These are phyloP conservation scores for Guadua angustifolia DNA, from an alignment of 176 grass and related monocot genomes.

Conservation along the genomic window DNA sequence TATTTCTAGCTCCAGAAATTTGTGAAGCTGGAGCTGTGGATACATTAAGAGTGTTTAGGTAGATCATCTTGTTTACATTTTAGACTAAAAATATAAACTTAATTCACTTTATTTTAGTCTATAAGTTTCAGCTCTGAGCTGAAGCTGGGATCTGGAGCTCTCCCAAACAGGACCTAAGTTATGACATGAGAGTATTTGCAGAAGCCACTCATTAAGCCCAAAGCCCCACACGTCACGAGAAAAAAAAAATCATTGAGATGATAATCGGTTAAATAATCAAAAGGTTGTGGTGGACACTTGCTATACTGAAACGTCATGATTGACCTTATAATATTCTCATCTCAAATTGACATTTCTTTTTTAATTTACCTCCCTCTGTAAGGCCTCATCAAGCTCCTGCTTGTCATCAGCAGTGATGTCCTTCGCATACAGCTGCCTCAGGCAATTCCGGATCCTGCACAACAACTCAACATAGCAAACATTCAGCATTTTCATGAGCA, in stretches of 20 bases:
- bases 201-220: slow-evolving; percentile 6
- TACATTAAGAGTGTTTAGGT: too few species aligned
- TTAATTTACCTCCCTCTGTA: slow-evolving; percentile 87
- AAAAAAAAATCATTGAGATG: background rate
- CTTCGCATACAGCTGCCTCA: slow-evolving; percentile 81
- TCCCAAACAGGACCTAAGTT: too few species aligned
- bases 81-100: too few species aligned
- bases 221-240: background rate
- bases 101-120: too few species aligned
- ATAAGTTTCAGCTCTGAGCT: too few species aligned
- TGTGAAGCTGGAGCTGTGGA: too few species aligned
- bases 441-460: slow-evolving; percentile 85
- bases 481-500: slow-evolving; percentile 12
- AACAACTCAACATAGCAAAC: slow-evolving; percentile 36
- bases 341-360: slow-evolving; percentile 23
- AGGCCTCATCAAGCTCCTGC: slow-evolving; percentile 94
- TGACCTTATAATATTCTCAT: background rate
- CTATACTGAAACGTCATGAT: background rate
- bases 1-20: too few species aligned
- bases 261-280: slow-evolving; percentile 1
- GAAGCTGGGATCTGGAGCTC: too few species aligned
- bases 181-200: background rate
- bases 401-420: slow-evolving; percentile 95
- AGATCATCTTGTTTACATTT: too few species aligned
- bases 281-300: slow-evolving; percentile 25